Evolutionary conservation across 306 rosid genomes (phyloP).

Genomic region (Dalbergia cultrata): DNA sequence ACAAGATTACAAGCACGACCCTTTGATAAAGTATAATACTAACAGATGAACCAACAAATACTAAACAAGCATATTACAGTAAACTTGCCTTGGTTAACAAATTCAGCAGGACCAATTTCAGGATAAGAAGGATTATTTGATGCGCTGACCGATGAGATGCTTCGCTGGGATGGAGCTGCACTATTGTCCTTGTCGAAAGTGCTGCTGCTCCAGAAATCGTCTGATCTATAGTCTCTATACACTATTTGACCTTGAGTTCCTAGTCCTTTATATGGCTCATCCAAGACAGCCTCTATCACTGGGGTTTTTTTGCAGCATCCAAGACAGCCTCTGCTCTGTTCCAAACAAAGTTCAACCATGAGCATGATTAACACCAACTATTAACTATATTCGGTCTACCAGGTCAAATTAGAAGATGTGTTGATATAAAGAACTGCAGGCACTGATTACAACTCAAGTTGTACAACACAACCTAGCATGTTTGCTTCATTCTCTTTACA

Average conservation of each 20-base stretch:
- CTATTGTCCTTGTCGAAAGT: conserved; percentile 70
- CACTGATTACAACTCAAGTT: neutral
- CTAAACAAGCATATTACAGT: conserved; percentile 14
- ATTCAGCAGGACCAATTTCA: conserved; percentile 63
- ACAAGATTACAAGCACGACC: neutral
- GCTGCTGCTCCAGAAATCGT: conserved; percentile 78
- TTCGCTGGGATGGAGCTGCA: conserved; percentile 63
- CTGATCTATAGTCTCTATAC: conserved; percentile 60
- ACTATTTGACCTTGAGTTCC: conserved; percentile 53
- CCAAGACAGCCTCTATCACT: too few relatives aligned
- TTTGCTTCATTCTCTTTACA: neutral
- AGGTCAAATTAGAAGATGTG: neutral
- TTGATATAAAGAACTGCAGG: conserved; percentile 11
- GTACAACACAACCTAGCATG: conserved; percentile 11
- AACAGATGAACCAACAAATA: conserved; percentile 25
- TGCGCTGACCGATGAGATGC: conserved; percentile 53
- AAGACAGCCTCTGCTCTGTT: conserved; percentile 89
- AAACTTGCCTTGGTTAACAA: conserved; percentile 81
- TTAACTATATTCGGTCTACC: conserved; percentile 23
- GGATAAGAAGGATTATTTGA: conserved; percentile 58
- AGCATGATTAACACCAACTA: conserved; percentile 56
- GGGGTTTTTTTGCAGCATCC: conserved; percentile 63
- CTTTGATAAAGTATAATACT: neutral
- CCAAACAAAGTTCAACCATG: conserved; percentile 57
- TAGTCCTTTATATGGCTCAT: conserved; percentile 56